A percentile compares a stretch with the other conserved stretches of the same genome.
Evolutionary conservation across 2,329 filamentous ascomycete species (phyloP).

Genomic region (Cladosporium austrohemisphaericum): DNA sequence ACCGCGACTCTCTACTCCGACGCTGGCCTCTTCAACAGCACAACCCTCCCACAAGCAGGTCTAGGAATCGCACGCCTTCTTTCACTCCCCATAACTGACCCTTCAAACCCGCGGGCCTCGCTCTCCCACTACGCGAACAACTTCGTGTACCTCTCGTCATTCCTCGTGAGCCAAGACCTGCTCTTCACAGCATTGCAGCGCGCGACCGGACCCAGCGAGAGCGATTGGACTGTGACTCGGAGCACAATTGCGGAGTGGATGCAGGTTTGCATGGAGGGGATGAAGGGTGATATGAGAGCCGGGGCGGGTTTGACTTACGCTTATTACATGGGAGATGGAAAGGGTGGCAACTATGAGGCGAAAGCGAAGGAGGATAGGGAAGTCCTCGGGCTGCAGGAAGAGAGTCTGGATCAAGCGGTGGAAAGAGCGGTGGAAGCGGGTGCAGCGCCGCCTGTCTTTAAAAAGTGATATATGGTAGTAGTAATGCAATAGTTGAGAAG

Average conservation of each 20-base stretch:
- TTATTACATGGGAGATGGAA: constrained; percentile 22
- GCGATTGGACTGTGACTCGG: constrained; percentile 35
- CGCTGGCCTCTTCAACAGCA: constrained; percentile 34
- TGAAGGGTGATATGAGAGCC: constrained; percentile 47
- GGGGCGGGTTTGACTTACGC: constrained; percentile 20
- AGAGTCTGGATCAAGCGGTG: constrained; percentile 36
- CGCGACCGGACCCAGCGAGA: constrained; percentile 32
- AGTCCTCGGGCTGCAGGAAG: constrained; percentile 38
- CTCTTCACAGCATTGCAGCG: constrained; percentile 35
- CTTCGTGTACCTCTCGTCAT: constrained; percentile 36
- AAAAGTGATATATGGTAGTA: neutral
- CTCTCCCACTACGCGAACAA: constrained; percentile 32
- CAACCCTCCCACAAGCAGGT: constrained; percentile 33
- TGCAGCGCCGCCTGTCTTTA: neutral
- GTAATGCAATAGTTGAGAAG: neutral
- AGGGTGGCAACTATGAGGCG: constrained; percentile 25
- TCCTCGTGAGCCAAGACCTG: constrained; percentile 35
- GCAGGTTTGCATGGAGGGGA: constrained; percentile 41
- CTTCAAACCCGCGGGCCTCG: constrained; percentile 32
- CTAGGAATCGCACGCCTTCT: constrained; percentile 33
- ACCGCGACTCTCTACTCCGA: constrained; percentile 32
- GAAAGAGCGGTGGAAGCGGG: constrained; percentile 26
- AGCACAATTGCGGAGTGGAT: constrained; percentile 41
- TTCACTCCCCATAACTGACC: constrained; percentile 27
- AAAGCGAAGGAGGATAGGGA: constrained; percentile 35